Percentiles rank a stretch among this genome's conserved stretches.
phyloP scores from a whole-genome alignment of 208 protist genomes.

The Borovskyia barvae region DNA sequence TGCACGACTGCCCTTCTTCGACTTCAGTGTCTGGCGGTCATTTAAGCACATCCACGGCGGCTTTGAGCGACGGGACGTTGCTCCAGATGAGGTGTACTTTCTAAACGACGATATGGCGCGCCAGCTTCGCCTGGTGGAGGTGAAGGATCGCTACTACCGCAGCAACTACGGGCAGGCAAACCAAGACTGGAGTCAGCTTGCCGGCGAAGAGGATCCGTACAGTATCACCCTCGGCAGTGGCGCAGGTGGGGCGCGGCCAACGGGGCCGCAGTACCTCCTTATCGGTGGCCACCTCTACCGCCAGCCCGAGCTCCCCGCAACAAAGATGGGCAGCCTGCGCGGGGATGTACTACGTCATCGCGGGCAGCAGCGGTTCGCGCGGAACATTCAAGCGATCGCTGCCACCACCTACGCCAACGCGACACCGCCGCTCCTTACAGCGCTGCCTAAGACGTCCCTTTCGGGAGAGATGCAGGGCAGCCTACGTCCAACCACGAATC shows the following conservation, averaged over 20 bases:
- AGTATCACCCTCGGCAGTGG: conserved; percentile 5
- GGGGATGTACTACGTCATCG: conserved; percentile 25
- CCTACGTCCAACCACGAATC: too few relatives aligned
- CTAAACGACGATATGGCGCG: conserved; percentile 86
- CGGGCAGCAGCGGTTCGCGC: conserved; percentile 68
- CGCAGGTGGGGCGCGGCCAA: conserved; percentile 1
- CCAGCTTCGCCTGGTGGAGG: conserved; percentile 76
- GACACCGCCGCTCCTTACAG: too few relatives aligned
- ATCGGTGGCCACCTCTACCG: conserved; percentile 76
- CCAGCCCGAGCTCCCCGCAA: conserved; percentile 35
- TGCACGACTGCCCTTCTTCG: conserved; percentile 78
- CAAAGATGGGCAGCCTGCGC: conserved; percentile 18
- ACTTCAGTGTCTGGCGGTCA: conserved; percentile 89
- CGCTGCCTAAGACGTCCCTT: too few relatives aligned
- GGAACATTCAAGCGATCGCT: conserved; percentile 56
- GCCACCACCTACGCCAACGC: conserved; percentile 33
- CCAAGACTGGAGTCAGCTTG: conserved; percentile 3
- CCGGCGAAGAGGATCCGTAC: conserved; percentile 8
- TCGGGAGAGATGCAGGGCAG: too few relatives aligned
- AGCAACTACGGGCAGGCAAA: conserved; percentile 29
- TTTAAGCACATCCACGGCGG: conserved; percentile 92
- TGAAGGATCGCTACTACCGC: conserved; percentile 65
- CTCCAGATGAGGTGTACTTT: conserved; percentile 87
- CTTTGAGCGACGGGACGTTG: conserved; percentile 84
- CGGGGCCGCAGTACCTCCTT: conserved; percentile 71